A percentile compares a stretch with the other conserved stretches of the same genome.
Conservation (phyloP, 495 filamentous ascomycete species). For the Penicillium cinerascens region DNA sequence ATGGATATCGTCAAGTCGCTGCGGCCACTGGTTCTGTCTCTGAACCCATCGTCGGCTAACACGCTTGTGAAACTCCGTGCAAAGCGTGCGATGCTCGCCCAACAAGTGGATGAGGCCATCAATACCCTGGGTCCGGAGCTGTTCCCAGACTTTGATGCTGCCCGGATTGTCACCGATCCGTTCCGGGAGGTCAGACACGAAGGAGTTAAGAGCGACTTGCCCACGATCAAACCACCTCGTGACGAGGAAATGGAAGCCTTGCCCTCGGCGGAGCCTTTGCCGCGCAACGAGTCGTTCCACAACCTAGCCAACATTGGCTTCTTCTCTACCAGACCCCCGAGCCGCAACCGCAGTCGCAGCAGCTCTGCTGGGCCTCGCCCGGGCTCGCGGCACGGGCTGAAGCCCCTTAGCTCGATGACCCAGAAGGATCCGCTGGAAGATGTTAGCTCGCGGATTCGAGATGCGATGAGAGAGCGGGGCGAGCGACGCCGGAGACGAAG, state of each 20-base stretch:
- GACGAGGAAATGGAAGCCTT: constrained; percentile 27
- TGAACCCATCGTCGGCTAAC: constrained; percentile 81
- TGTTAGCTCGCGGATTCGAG: constrained; percentile 80
- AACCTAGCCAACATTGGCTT: constrained; percentile 82
- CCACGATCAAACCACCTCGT: constrained; percentile 22
- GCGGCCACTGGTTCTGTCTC: constrained; percentile 79
- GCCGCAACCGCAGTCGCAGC: constrained; percentile 63
- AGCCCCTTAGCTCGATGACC: constrained; percentile 69
- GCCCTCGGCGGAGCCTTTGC: constrained; percentile 52
- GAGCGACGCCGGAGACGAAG: constrained; percentile 67
- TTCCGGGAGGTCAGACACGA: constrained; percentile 40
- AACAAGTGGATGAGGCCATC: constrained; percentile 86
- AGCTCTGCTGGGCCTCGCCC: constrained; percentile 54
- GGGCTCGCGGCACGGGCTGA: constrained; percentile 62
- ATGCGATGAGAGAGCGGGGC: constrained; percentile 82
- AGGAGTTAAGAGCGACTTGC: constrained; percentile 13
- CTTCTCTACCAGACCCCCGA: constrained; percentile 81
- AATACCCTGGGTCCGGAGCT: constrained; percentile 95
- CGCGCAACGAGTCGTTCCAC: constrained; percentile 87
- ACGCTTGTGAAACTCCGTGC: constrained; percentile 75
- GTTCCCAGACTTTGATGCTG: constrained; percentile 91
- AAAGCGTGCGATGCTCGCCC: constrained; percentile 66
- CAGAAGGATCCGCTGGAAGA: constrained; percentile 71
- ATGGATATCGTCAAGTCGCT: constrained; percentile 99
- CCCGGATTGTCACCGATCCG: constrained; percentile 68